Conservation (phyloP, 73 alveolate species). For the Symbiodinium pilosum region DNA sequence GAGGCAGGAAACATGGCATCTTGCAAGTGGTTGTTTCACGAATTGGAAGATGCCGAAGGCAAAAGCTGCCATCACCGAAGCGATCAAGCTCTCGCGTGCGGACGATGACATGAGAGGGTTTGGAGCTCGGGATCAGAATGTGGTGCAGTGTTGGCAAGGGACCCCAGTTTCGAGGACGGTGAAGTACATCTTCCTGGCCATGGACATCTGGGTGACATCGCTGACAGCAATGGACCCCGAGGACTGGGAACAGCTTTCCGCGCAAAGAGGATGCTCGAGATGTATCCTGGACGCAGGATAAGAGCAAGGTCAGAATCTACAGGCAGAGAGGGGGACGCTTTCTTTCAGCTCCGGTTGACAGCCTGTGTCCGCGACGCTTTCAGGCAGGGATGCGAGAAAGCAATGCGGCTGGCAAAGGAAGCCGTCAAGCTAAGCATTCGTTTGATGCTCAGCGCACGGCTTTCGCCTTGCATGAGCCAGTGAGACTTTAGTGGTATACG, state of each 20-base stretch:
- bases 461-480: too few species aligned
- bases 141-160: neutral
- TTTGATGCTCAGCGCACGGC: too few species aligned
- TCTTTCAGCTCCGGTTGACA: neutral
- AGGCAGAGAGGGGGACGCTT: slow-evolving; percentile 2
- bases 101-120: slow-evolving; percentile 94
- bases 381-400: slow-evolving; percentile 93
- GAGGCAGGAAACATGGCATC: slow-evolving; percentile 36
- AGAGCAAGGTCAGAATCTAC: slow-evolving; percentile 89
- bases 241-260: neutral
- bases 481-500: too few species aligned
- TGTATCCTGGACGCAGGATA: slow-evolving; percentile 5
- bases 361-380: neutral
- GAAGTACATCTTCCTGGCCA: slow-evolving; percentile 90
- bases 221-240: slow-evolving; percentile 79
- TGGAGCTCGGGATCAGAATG: neutral
- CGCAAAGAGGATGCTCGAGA: neutral
- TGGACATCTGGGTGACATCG: slow-evolving; percentile 92
- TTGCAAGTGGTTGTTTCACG: neutral
- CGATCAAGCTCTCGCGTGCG: slow-evolving; percentile 82
- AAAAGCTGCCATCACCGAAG: slow-evolving; percentile 68
- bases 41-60: neutral
- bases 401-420: slow-evolving; percentile 92
- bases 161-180: slow-evolving; percentile 21
- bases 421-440: slow-evolving; percentile 83